These are phyloP conservation scores for Hirsutella thompsonii DNA, from an alignment of 2,329 filamentous ascomycete genomes.

Conservation along the genomic window DNA sequence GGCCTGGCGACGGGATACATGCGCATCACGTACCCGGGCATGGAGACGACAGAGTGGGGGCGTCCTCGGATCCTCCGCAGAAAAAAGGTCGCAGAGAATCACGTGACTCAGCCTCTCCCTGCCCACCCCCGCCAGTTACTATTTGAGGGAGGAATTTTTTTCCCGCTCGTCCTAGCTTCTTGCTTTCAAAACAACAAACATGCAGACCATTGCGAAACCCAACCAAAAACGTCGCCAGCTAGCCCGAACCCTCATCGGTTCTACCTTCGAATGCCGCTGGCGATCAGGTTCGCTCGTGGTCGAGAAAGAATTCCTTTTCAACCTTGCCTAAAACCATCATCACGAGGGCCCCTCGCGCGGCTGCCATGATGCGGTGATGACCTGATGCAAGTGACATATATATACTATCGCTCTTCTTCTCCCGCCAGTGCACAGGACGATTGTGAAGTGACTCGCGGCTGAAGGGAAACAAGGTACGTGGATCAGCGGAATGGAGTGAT, in stretches of 20 bases:
- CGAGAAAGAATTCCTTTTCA: slow-evolving; percentile 37
- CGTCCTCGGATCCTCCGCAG: background rate
- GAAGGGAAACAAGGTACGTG: background rate
- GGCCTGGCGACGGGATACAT: too few relatives aligned
- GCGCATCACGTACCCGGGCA: too few relatives aligned
- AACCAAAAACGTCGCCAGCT: slow-evolving; percentile 3
- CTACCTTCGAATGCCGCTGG: slow-evolving; percentile 27
- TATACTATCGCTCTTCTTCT: background rate
- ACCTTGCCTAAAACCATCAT: slow-evolving; percentile 57
- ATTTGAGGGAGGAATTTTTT: background rate
- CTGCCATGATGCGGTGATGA: slow-evolving; percentile 56
- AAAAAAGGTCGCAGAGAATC: background rate
- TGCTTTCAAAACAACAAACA: slow-evolving; percentile 18
- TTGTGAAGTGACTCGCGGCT: too few relatives aligned
- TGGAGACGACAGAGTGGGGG: too few relatives aligned
- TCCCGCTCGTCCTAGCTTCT: slow-evolving; percentile 4
- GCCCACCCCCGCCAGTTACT: background rate
- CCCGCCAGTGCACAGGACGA: too few relatives aligned
- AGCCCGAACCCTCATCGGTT: background rate
- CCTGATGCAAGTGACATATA: slow-evolving; percentile 50
- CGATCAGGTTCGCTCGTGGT: slow-evolving; percentile 36
- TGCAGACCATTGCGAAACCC: slow-evolving; percentile 28
- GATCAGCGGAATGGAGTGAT: background rate
- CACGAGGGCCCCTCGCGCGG: slow-evolving; percentile 53
- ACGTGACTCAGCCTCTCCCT: slow-evolving; percentile 1